Evolutionary conservation across 257 asterid genomes (phyloP), one percentile per base, ranked within the genome.

Genomic region (Solanum chiquidenum): DNA sequence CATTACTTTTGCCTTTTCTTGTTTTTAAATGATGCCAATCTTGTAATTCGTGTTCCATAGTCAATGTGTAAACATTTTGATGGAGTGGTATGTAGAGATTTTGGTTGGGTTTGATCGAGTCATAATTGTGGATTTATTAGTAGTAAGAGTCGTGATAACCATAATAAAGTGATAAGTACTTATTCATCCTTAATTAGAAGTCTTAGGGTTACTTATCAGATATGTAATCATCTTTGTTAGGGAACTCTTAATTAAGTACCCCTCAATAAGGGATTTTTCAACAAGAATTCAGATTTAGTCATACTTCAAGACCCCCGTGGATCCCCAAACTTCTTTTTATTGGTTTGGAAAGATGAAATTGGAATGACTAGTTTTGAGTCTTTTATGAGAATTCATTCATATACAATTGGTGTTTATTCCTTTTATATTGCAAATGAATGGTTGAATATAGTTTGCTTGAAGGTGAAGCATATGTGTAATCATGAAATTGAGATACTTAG

Each of bases 391-490:
- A 82, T 82, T 82, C 35, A 82, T 49, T 49, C 23, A 23, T 29
- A 49, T 18, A 82, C 86, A 20, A 29, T 49, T 82, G 11, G 29
- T 80, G 40, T 80, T 14, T 55, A 18, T 55, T 80, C 85, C 29
- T 25, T 46, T 83, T 5, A 49, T 49, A 25, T 62, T 23, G 29
- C 82, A 21, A 88, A 74, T 60, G 73, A 27, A 64, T 62, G 3
- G 55, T 20, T 44, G 64, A 87, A 46, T 34, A 40, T 76, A 52
- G 34, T 60, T 90, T 88, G 86, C 90, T 86, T 90, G 88, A 72
- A n/a, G 18, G 9, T 10, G 49, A 88, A 86, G 91, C 68, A 80
- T 44, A 44, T 64, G 27, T 79, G 40, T 46, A 27, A 27, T 80
- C 83, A 75, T 75, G 82, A 75, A 38, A 35, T 75, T 38, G 0